These are phyloP conservation scores for Grifola frondosa DNA, from an alignment of 1,284 basidiomycete genomes.

Conservation along the genomic window DNA sequence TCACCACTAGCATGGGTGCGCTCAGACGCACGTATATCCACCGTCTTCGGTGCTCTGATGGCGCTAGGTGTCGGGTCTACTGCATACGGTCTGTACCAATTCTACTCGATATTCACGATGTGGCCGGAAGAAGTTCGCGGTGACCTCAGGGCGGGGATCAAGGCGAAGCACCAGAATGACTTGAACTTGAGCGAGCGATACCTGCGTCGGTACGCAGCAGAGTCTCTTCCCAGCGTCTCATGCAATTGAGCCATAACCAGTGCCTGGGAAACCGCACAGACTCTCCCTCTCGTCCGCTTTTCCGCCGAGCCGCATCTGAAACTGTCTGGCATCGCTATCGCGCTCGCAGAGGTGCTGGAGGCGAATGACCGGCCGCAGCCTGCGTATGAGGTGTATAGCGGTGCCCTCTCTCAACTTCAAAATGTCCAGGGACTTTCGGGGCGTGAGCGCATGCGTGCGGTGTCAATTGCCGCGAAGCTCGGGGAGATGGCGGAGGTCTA, in stretches of 20 bases:
- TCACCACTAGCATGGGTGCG: conserved; percentile 9
- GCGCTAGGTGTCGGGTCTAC: conserved; percentile 48
- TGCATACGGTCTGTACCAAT: conserved; percentile 57
- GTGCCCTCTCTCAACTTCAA: conserved; percentile 38
- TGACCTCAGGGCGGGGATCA: conserved; percentile 65
- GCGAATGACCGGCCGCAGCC: conserved; percentile 40
- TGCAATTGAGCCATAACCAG: conserved; percentile 34
- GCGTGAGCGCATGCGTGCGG: conserved; percentile 55
- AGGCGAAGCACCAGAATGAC: conserved; percentile 62
- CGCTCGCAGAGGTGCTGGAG: conserved; percentile 63
- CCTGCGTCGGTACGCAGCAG: conserved; percentile 48
- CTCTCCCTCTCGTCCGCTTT: conserved; percentile 49
- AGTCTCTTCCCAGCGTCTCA: conserved; percentile 2
- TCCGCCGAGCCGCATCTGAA: conserved; percentile 60
- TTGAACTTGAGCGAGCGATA: conserved; percentile 52
- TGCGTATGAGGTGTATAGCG: conserved; percentile 54
- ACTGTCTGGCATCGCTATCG: conserved; percentile 67
- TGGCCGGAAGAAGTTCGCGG: conserved; percentile 65
- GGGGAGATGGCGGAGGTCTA: conserved; percentile 53
- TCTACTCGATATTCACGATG: conserved; percentile 60
- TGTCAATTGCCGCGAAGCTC: conserved; percentile 67
- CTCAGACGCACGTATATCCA: conserved; percentile 36
- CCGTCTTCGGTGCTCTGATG: conserved; percentile 49
- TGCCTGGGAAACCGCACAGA: conserved; percentile 59
- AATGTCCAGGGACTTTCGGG: conserved; percentile 33